Percentiles rank a stretch among this genome's conserved stretches.
Conservation (phyloP, 2,329 filamentous ascomycete genomes). For the Cephalotrichum gorgonifer region DNA sequence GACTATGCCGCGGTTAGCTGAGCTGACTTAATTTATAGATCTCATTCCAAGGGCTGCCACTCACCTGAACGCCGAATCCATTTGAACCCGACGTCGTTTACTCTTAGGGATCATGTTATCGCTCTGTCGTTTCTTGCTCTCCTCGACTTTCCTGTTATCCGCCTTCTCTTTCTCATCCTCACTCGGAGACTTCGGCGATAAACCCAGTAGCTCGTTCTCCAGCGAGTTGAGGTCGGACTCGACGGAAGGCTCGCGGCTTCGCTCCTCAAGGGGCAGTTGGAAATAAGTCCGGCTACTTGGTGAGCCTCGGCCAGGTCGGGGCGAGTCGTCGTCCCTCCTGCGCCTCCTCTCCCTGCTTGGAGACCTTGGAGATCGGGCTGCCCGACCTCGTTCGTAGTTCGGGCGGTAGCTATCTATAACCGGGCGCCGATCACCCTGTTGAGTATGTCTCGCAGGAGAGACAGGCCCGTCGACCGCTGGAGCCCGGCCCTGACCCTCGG, state of each 20-base stretch:
- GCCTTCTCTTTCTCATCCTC: not conserved
- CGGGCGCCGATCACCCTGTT: not conserved
- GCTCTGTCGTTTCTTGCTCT: constrained; percentile 10
- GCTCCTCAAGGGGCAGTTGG: not conserved
- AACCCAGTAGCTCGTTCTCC: constrained; percentile 26
- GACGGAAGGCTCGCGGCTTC: not conserved
- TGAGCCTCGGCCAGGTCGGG: not conserved
- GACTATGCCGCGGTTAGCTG: constrained; percentile 13
- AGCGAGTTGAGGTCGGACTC: constrained; percentile 25
- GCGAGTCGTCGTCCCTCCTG: constrained; percentile 4
- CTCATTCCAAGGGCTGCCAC: constrained; percentile 5
- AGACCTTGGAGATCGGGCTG: constrained; percentile 11
- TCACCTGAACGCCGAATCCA: constrained; percentile 28
- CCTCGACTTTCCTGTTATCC: constrained; percentile 15
- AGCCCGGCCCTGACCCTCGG: not conserved
- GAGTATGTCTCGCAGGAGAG: not conserved
- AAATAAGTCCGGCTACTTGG: not conserved
- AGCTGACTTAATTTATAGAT: not conserved
- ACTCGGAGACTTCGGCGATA: constrained; percentile 14
- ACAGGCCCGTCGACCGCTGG: not conserved
- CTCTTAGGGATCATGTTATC: constrained; percentile 13
- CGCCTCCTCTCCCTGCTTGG: constrained; percentile 6
- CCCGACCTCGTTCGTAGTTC: constrained; percentile 5
- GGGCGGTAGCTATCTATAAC: constrained; percentile 5
- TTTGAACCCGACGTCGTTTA: constrained; percentile 21